phyloP scores from a whole-genome alignment of 371 early-diverging fungal species.

The Racocetra persica region DNA sequence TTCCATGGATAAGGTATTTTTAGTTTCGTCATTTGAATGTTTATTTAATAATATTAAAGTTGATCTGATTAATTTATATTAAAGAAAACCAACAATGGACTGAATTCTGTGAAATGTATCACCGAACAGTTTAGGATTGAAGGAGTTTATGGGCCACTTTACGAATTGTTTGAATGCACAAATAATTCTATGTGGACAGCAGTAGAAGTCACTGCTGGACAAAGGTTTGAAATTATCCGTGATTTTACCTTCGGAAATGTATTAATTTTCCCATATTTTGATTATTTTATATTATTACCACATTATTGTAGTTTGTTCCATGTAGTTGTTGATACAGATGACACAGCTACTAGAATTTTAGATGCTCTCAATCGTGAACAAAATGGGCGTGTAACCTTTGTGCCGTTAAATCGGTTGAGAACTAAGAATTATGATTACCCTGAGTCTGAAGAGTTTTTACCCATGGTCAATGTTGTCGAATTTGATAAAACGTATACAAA shows the following conservation, averaged over 20 bases:
- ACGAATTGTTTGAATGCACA: conserved; percentile 85
- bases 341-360: conserved; percentile 83
- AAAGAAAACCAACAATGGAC: conserved; percentile 71
- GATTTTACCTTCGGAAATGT: not conserved
- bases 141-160: conserved; percentile 93
- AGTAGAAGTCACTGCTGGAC: conserved; percentile 92
- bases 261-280: too few relatives aligned
- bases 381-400: conserved; percentile 93
- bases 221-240: conserved; percentile 56
- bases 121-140: conserved; percentile 64
- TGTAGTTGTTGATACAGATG: conserved; percentile 96
- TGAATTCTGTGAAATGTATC: conserved; percentile 76
- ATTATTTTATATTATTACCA: not conserved
- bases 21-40: not conserved
- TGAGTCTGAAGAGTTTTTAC: conserved; percentile 71
- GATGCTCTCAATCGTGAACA: conserved; percentile 77
- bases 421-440: conserved; percentile 70
- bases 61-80: not conserved
- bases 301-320: conserved; percentile 82
- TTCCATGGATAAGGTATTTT: conserved; percentile 77
- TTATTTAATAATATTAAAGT: not conserved
- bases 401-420: conserved; percentile 92
- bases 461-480: conserved; percentile 77
- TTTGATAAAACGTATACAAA: conserved; percentile 71
- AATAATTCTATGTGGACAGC: conserved; percentile 84